Percentiles rank a stretch among this genome's conserved stretches.
These are phyloP conservation scores for Penicillium cosmopolitanum DNA, from an alignment of 495 filamentous ascomycete species.

Conservation along the genomic window DNA sequence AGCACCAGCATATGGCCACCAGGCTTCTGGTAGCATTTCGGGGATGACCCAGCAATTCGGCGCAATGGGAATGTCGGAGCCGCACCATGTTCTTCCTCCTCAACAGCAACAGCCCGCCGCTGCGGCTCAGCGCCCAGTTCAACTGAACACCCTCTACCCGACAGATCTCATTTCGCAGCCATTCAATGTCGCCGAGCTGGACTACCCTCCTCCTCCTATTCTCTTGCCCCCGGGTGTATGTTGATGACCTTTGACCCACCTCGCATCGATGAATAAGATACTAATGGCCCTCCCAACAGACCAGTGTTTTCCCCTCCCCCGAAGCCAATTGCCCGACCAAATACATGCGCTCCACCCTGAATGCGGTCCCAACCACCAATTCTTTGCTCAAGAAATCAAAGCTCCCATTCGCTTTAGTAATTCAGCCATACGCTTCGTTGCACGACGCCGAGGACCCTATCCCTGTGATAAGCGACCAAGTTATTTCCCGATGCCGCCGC, in stretches of 20 bases:
- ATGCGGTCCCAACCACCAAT: conserved; percentile 88
- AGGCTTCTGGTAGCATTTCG: conserved; percentile 60
- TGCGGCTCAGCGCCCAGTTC: conserved; percentile 55
- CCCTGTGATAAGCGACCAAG: conserved; percentile 92
- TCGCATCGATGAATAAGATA: conserved; percentile 15
- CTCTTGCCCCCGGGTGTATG: conserved; percentile 89
- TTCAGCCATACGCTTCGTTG: conserved; percentile 91
- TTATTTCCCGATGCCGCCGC: conserved; percentile 92
- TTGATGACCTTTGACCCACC: conserved; percentile 16
- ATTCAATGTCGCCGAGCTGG: conserved; percentile 90
- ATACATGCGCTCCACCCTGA: conserved; percentile 93
- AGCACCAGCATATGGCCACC: conserved; percentile 64
- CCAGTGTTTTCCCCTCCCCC: conserved; percentile 89
- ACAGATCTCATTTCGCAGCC: conserved; percentile 90
- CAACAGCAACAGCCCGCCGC: conserved; percentile 41
- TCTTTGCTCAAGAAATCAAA: conserved; percentile 94
- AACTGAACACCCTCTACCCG: conserved; percentile 86
- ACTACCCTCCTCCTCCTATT: conserved; percentile 89
- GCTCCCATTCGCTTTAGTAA: conserved; percentile 91
- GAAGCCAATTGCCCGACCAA: conserved; percentile 91
- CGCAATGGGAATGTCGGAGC: conserved; percentile 73
- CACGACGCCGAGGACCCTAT: conserved; percentile 91
- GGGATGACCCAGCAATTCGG: conserved; percentile 83
- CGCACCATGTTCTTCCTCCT: conserved; percentile 58
- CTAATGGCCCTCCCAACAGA: conserved; percentile 53